Evolutionary conservation across 495 filamentous ascomycete genomes (phyloP).

Genomic region (Aspergillus sclerotioniger): DNA sequence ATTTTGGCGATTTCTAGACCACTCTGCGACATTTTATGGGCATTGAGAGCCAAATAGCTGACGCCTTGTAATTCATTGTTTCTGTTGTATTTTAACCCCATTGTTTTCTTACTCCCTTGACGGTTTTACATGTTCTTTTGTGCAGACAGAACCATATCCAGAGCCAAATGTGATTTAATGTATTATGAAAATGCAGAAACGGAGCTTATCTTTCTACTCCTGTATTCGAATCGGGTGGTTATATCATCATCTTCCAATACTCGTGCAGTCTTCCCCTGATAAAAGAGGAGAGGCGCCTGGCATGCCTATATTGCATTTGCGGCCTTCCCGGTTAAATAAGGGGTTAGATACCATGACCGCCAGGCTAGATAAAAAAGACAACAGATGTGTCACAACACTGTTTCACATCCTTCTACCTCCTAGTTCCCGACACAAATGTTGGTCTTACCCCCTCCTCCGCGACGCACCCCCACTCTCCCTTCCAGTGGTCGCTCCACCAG

Average conservation of each 20-base stretch:
- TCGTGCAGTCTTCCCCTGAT: too few species aligned
- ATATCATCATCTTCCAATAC: too few species aligned
- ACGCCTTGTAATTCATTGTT: conserved; percentile 4
- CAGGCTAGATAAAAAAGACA: background rate
- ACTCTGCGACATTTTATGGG: background rate
- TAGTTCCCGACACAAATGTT: background rate
- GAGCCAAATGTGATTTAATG: background rate
- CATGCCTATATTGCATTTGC: too few species aligned
- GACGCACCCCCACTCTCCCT: conserved; percentile 34
- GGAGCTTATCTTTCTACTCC: background rate
- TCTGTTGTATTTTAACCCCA: background rate
- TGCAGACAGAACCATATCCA: too few species aligned
- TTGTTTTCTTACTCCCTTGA: too few species aligned
- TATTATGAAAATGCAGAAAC: background rate
- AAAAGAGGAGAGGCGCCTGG: too few species aligned
- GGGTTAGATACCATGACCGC: too few species aligned
- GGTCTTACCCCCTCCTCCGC: conserved; percentile 33
- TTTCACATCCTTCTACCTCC: background rate
- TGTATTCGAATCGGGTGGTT: background rate
- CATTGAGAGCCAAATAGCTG: background rate
- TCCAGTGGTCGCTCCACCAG: conserved; percentile 33
- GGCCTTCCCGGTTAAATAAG: too few species aligned
- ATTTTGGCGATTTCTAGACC: conserved; percentile 18
- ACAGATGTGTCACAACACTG: background rate
- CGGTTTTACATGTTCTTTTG: too few species aligned